phyloP scores from a whole-genome alignment of 164 flowering plant genomes.

The Santalum album region DNA sequence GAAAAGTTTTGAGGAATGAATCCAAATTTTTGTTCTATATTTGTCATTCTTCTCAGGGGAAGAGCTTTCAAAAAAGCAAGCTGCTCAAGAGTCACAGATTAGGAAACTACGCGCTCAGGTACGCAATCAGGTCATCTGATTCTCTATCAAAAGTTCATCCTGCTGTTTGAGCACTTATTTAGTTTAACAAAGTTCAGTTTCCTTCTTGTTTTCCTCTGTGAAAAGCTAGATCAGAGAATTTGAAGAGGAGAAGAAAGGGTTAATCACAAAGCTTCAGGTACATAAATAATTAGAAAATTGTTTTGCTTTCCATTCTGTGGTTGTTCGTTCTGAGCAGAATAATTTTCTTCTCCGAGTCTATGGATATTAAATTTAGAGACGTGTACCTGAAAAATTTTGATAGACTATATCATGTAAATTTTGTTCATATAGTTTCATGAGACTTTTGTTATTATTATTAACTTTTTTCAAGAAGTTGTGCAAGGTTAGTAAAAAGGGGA shows the following conservation, averaged over 20 bases:
- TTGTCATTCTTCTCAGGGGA: slow-evolving; percentile 52
- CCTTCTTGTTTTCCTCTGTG: slow-evolving; percentile 10
- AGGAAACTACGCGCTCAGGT: slow-evolving; percentile 99
- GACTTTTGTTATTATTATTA: too few relatives aligned
- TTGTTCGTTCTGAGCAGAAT: neutral
- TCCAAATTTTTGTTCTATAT: too few relatives aligned
- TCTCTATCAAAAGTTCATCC: neutral
- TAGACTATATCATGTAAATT: too few relatives aligned
- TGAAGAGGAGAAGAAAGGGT: slow-evolving; percentile 97
- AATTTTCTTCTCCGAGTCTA: neutral
- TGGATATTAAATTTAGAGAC: neutral
- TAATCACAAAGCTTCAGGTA: slow-evolving; percentile 91
- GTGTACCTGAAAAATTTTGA: too few relatives aligned
- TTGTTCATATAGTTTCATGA: too few relatives aligned
- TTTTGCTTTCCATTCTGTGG: neutral
- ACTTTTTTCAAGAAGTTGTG: too few relatives aligned
- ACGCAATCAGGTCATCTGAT: slow-evolving; percentile 6
- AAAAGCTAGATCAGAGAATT: slow-evolving; percentile 85
- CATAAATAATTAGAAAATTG: slow-evolving; percentile 6
- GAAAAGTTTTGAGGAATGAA: too few relatives aligned
- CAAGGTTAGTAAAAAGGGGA: too few relatives aligned
- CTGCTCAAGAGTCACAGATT: slow-evolving; percentile 87
- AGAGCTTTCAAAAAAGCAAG: slow-evolving; percentile 98
- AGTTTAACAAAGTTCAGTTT: neutral
- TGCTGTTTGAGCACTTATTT: neutral